Evolutionary conservation across 805 yeast species (phyloP), one percentile per base, ranked within the genome.

Genomic region (Metschnikowia amazonensis): DNA sequence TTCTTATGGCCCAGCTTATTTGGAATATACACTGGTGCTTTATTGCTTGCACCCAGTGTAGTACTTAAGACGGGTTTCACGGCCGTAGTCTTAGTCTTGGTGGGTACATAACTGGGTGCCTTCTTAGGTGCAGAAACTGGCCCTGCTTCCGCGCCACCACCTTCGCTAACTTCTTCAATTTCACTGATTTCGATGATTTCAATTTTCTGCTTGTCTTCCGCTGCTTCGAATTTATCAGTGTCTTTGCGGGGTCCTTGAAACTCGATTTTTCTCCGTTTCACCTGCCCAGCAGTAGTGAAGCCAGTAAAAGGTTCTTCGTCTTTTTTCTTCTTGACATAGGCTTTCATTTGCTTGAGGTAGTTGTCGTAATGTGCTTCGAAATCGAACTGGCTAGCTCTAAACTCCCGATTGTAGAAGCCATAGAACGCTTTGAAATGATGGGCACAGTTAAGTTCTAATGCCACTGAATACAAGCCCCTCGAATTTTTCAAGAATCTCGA

Each of bases 21-120:
- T 2, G 70, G 70, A 10, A 67, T 59, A 46, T 66, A 66, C 3
- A 64, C 55, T 3, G 73, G 73, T 0, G 73, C 72, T 44, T 46
- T 47, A n/a, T 52, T 55, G 30, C 29, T 36, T 17, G 38, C 23
- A 10, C 23, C 35, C 35, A 18, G 7, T 32, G 35, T 10, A 8
- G 20, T 4, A 8, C 28, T 23, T 23, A 11, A 16, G 20, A 23
- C 17, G 11, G 28, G 18, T 6, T 25, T 23, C 28, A 9, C 5
- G 3, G 18, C 28, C 18, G 28, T n/a, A 10, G 28, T 18, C 38
- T 35, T 35, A 13, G n/a, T 6, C 18, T 16, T 35, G 9, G 9
- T 14, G 29, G 28, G 38, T 16, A 35, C 29, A 14, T 35, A 35
- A 14, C 29, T 14, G n/a, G 38, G 38, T 3, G 38, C 38, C 5